Conservation (phyloP, 345 rosid species). For the Heritiera fomes region DNA sequence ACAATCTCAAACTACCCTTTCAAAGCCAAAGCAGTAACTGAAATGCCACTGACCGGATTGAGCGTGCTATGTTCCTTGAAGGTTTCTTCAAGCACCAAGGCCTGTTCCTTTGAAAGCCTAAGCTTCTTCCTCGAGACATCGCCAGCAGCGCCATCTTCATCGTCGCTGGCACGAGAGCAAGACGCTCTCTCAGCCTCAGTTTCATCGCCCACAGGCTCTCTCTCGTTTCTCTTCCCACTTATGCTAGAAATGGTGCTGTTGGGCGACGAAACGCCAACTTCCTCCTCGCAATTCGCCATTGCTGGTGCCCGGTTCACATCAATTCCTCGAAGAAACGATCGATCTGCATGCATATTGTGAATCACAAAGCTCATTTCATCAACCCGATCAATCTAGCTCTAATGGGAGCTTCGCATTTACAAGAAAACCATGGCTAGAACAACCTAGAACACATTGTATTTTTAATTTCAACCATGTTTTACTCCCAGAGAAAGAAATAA, state of each 20-base stretch:
- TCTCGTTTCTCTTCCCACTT: constrained; percentile 76
- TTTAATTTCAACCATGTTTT: not conserved
- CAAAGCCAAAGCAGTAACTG: constrained; percentile 6
- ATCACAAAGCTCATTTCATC: constrained; percentile 1
- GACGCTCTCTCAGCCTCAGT: constrained; percentile 68
- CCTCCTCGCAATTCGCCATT: constrained; percentile 55
- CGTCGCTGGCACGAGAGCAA: constrained; percentile 69
- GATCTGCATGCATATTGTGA: constrained; percentile 37
- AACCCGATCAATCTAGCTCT: not conserved
- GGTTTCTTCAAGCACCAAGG: constrained; percentile 76
- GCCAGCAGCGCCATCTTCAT: constrained; percentile 62
- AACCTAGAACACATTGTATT: not conserved
- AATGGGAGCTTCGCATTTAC: not conserved
- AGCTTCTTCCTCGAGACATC: constrained; percentile 81
- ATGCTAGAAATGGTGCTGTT: constrained; percentile 81
- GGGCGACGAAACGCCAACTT: constrained; percentile 62
- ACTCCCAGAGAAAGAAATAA: too few species aligned
- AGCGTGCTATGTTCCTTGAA: constrained; percentile 86
- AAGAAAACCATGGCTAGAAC: not conserved
- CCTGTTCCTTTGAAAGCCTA: constrained; percentile 77
- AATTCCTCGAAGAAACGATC: constrained; percentile 49
- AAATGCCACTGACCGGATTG: constrained; percentile 76
- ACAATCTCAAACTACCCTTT: not conserved
- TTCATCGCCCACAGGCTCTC: constrained; percentile 56
- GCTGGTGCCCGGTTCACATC: constrained; percentile 62